Evolutionary conservation across 805 yeast species (phyloP), one percentile per base, ranked within the genome.

Genomic region (Kodamaea kaohsiungensis): DNA sequence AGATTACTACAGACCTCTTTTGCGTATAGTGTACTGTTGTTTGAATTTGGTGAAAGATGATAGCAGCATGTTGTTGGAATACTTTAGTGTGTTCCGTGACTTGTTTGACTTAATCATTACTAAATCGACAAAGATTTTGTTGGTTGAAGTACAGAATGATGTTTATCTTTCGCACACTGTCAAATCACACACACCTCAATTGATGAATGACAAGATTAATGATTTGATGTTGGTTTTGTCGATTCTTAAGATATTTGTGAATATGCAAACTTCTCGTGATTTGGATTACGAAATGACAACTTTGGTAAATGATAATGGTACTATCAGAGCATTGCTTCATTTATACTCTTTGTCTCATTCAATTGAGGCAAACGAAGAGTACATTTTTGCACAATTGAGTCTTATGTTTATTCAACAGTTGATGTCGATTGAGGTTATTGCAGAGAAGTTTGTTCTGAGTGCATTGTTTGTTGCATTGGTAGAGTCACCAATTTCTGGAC

Each of bases 401-500:
- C 71, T 92, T 57, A 78, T 83, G 61, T 89, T 83, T 58, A 75
- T 91, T 33, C 82, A 83, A 54, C 95, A 90, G 60, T 73, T 91
- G 65, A 81, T 88, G 59, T 71, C 83, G 0, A 75, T 84, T 9
- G 84, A 82, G 45, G 71, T 69, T 0, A 79, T 91, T 59, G 92
- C 96, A 0, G 88, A 87, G 53, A 81, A 78, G 48, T 73, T 91
- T 49, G 78, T 88, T 12, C 65, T 78, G 2, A 73, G 79, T 43
- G 96, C 96, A 0, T 68, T 92, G 37, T 72, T 71, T 53, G 81
- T 88, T 53, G 84, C 84, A 3, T 70, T 92, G 42, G 78, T 85
- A 3, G 96, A 91, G 61, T 86, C 95, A 53, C 86, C 91, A 5
- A 77, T 89, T 1, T 87, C 96, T 0, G 69, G 77, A 22, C 76